Evolutionary conservation across 495 filamentous ascomycete species (phyloP), one percentile per base, ranked within the genome.

Genomic region (Cryomyces minteri): DNA sequence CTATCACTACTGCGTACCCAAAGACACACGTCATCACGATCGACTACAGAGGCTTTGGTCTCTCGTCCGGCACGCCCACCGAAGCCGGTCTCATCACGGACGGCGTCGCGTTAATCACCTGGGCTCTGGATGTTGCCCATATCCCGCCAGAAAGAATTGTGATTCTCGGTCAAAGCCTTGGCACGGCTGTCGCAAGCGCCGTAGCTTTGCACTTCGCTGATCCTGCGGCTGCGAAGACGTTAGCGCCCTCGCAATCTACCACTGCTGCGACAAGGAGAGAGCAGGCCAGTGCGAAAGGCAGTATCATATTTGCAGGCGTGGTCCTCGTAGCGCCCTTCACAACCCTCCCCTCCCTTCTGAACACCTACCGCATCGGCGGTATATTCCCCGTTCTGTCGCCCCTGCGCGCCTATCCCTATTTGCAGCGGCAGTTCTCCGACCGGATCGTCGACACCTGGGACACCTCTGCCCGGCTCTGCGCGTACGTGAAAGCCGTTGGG

Each of bases 11-110:
- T 4, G 36, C 54, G 5, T 54, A 69, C 5, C 69, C 69, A 0
- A 67, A 68, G 45, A 70, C 80, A 7, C 80, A 84, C 53, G 62
- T 83, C 44, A 63, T 87, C 39, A 65, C 77, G 28, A 69, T 94
- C 45, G 86, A 94, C 66, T 95, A 95, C 62, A 81, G 90, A 30
- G 90, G 90, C 30, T 95, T 83, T 54, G 88, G 88, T 5, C 67
- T 74, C 30, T 87, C 81, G 14, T 82, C 80, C 10, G 87, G 88
- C 29, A 65, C 62, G 11, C 90, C 90, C 3, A 79, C 81, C 0
- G 90, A 98, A 61, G 58, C 68, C 28, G 90, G 90, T 2, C 64
- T 98, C 10, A 82, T 90, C 46, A 73, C 71, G 6, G 90, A 98
- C 52, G 86, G 81, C 29, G 61, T 80, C 4, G 62, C 86, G 0